A percentile compares a stretch with the other conserved stretches of the same genome.
Evolutionary conservation across 257 asterid genomes (phyloP).

Genomic region (Dorcoceras hygrometricum): DNA sequence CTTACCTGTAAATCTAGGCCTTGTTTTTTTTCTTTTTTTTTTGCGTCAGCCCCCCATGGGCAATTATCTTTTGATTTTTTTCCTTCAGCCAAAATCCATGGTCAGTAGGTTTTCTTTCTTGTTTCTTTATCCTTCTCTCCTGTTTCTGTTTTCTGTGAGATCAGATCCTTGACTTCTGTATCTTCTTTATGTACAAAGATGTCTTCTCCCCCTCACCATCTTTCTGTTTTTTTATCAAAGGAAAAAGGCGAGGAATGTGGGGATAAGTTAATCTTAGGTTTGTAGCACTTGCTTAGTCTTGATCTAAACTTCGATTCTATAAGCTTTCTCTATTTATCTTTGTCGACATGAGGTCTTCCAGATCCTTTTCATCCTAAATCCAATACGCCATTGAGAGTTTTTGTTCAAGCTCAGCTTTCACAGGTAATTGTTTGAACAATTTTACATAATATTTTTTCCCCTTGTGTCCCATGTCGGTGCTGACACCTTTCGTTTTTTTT

Average conservation of each 20-base stretch:
- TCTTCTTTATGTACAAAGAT: slow-evolving; percentile 28
- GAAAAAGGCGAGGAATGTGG: slow-evolving; percentile 49
- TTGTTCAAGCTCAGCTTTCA: slow-evolving; percentile 37
- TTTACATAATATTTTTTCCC: neutral
- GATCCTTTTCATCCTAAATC: slow-evolving; percentile 6
- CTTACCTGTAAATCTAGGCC: slow-evolving; percentile 15
- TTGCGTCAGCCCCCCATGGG: neutral
- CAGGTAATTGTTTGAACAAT: slow-evolving; percentile 24
- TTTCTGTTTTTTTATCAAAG: slow-evolving; percentile 56
- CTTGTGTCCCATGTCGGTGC: neutral
- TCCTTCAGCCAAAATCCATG: neutral
- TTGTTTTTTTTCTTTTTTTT: neutral
- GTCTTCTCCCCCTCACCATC: slow-evolving; percentile 35
- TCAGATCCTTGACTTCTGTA: slow-evolving; percentile 30
- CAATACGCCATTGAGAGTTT: slow-evolving; percentile 29
- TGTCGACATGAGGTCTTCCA: slow-evolving; percentile 15
- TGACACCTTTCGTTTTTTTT: neutral
- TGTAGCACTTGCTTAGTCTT: slow-evolving; percentile 23
- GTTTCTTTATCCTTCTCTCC: slow-evolving; percentile 12
- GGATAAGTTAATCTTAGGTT: slow-evolving; percentile 26
- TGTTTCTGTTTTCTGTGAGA: slow-evolving; percentile 8
- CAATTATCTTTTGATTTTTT: neutral
- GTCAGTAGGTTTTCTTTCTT: slow-evolving; percentile 13
- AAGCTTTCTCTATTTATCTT: slow-evolving; percentile 17
- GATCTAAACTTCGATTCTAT: neutral